These are phyloP conservation scores for Jimgerdemannia flammicorona DNA, from an alignment of 192 early-diverging fungal species.

Conservation along the genomic window DNA sequence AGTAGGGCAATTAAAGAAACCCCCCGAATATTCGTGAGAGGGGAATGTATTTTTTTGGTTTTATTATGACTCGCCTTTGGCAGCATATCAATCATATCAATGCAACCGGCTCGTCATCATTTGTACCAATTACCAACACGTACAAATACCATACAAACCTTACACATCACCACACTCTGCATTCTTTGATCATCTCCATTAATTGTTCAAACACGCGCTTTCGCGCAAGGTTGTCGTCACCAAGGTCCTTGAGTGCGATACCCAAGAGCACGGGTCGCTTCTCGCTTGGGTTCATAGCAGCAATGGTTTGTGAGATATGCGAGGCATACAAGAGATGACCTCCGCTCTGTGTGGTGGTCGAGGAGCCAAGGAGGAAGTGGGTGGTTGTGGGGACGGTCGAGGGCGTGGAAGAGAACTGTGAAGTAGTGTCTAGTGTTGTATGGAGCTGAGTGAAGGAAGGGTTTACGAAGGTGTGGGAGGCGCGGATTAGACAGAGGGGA, in stretches of 20 bases:
- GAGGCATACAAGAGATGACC: conserved; percentile 50
- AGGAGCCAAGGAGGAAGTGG: conserved; percentile 43
- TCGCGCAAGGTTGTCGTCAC: conserved; percentile 23
- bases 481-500: too few relatives aligned
- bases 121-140: too few relatives aligned
- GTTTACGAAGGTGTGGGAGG: not conserved
- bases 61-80: not conserved
- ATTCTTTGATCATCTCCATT: conserved; percentile 37
- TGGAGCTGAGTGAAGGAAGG: conserved; percentile 29
- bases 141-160: too few relatives aligned
- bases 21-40: not conserved
- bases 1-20: too few relatives aligned
- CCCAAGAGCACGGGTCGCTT: conserved; percentile 40
- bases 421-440: conserved; percentile 35
- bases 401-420: conserved; percentile 21
- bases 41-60: not conserved
- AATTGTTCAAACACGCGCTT: conserved; percentile 37
- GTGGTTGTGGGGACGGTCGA: conserved; percentile 24
- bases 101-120: too few relatives aligned
- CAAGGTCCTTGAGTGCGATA: conserved; percentile 34
- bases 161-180: not conserved
- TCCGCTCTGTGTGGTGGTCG: conserved; percentile 29
- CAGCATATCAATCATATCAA: too few relatives aligned
- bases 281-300: conserved; percentile 44
- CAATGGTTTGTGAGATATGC: conserved; percentile 44